These are phyloP conservation scores for Neocatenulostroma microsporum DNA, from an alignment of 2,329 filamentous ascomycete species.

Conservation along the genomic window DNA sequence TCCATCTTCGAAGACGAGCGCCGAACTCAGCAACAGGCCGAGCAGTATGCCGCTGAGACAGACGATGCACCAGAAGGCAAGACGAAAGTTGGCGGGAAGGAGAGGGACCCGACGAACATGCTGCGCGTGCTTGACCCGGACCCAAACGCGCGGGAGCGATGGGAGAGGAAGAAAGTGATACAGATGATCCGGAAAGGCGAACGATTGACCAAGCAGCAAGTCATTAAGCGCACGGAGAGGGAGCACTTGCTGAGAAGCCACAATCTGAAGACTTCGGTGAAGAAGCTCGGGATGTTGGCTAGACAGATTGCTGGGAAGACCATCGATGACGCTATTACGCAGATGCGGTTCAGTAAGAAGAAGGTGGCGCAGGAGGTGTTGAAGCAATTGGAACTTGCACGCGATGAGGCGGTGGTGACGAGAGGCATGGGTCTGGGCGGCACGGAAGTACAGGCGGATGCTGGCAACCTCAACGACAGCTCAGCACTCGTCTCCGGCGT, in stretches of 20 bases:
- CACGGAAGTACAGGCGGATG: constrained; percentile 13
- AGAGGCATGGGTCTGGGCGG: constrained; percentile 72
- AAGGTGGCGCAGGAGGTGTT: constrained; percentile 74
- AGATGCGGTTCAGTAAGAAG: constrained; percentile 96
- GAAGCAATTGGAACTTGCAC: constrained; percentile 71
- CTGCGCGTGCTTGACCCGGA: constrained; percentile 64
- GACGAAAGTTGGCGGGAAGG: constrained; percentile 9
- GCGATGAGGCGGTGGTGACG: constrained; percentile 69
- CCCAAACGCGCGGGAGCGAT: constrained; percentile 61
- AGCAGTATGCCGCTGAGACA: constrained; percentile 13
- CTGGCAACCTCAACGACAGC: constrained; percentile 9
- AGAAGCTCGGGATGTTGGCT: constrained; percentile 82
- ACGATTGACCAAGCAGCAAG: constrained; percentile 57
- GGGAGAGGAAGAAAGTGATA: constrained; percentile 78
- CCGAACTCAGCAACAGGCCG: constrained; percentile 14
- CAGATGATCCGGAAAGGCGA: constrained; percentile 63
- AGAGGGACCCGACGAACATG: constrained; percentile 47
- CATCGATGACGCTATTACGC: constrained; percentile 84
- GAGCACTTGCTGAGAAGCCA: constrained; percentile 56
- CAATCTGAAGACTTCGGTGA: constrained; percentile 73
- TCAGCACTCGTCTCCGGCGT: constrained; percentile 6
- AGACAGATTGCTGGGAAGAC: constrained; percentile 87
- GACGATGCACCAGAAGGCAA: constrained; percentile 16
- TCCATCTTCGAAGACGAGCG: constrained; percentile 47
- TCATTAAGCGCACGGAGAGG: constrained; percentile 59